Conservation (phyloP, 2,329 filamentous ascomycete species). For the Colletotrichum ledebouriae region DNA sequence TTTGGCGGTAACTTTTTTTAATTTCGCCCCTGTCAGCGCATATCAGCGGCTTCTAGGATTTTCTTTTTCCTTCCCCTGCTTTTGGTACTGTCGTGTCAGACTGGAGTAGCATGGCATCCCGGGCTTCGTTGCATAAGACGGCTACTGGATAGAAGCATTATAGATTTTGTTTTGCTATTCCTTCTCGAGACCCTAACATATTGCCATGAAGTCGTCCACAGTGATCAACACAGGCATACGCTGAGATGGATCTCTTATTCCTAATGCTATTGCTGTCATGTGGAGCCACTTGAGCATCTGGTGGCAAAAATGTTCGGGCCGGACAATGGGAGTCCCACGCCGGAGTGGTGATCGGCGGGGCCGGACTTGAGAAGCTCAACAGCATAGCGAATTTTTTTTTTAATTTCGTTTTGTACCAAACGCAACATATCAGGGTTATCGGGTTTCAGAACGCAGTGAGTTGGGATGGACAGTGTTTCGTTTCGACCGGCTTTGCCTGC, state of each 20-base stretch:
- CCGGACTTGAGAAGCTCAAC: too few relatives aligned
- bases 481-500: conserved; percentile 11
- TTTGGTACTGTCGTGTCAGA: neutral
- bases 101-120: conserved; percentile 32
- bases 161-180: conserved; percentile 32
- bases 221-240: neutral
- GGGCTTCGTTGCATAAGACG: conserved; percentile 32
- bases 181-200: neutral
- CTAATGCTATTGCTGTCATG: neutral
- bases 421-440: neutral
- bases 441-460: conserved; percentile 16
- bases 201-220: neutral
- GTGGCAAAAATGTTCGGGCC: neutral
- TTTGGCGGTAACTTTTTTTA: conserved; percentile 4
- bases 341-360: neutral
- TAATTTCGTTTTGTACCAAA: too few relatives aligned
- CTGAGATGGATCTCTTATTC: neutral
- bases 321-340: neutral
- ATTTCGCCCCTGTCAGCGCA: too few relatives aligned
- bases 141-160: conserved; percentile 40
- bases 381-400: too few relatives aligned
- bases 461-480: conserved; percentile 14
- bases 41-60: neutral
- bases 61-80: neutral
- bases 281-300: neutral